Base-by-base conservation (phyloP, 129 eudicot species). In the Centaurea solstitialis region DNA sequence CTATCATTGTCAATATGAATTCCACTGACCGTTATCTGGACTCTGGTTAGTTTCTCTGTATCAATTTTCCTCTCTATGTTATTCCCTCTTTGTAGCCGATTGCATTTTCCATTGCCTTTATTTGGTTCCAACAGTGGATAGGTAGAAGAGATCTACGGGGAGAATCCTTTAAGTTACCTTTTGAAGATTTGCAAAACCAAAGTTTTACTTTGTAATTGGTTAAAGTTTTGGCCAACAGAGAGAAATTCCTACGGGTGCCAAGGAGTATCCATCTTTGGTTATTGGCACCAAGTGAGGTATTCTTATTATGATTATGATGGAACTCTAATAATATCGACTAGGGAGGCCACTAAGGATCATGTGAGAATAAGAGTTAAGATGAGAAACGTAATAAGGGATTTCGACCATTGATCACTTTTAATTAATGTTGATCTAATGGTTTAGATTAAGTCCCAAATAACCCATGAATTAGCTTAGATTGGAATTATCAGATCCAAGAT, bases 1-100 rank as follows among this genome's bases (percentile, higher is more conserved):
- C 76, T 37, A 33, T 75, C 64, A 80, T 87, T 18, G 24, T 79
- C n/a, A 90, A 81, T 65, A 92, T 90, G 92, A 88, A 85, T 81
- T 80, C 79, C 21, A 33, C 79, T 70, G 92, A 88, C 65, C 70
- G 86, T 78, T 77, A 83, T 33, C 12, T 81, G 68, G 80, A 85
- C 82, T 79, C 90, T 23, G 93, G 93, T 91, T 87, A 82, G 94
- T 77, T 70, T 65, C 45, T 41, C 5, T 61, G 40, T 70, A 28
- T 30, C 9, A 64, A 21, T 47, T 37, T 15, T 20, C 61, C 9
- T 74, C 30, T 68, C 37, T 26, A 20, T 41, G n/a, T 17, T 26
- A 23, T 38, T 76, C 39, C 35, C 22, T 24, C 9, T 74, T 22
- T 74, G n/a, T 5, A 73, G 35, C 23, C 11, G 30, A 38, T 15